Conservation (phyloP, 441 rosid species). For the Populus tomentosa region DNA sequence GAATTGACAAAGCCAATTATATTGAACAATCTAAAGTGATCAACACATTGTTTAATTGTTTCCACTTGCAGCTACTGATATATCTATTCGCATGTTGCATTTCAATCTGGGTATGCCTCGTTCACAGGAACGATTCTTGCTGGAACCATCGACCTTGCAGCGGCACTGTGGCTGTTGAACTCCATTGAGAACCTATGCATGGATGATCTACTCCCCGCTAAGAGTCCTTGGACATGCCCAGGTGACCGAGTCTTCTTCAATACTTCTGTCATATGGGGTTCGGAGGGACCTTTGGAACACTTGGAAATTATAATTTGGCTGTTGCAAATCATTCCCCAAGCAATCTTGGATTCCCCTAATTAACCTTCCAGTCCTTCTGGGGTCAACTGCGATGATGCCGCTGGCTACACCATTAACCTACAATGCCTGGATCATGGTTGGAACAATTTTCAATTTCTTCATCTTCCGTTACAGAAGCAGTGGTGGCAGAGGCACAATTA, state of each 20-base stretch:
- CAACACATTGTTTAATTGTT: too few species aligned
- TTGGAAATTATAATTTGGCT: constrained; percentile 67
- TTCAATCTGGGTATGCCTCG: constrained; percentile 14
- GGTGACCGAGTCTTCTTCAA: constrained; percentile 74
- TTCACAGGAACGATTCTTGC: constrained; percentile 80
- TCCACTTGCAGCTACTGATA: constrained; percentile 4
- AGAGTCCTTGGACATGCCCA: constrained; percentile 93
- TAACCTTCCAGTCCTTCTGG: constrained; percentile 78
- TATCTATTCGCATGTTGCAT: neutral
- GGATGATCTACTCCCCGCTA: constrained; percentile 54
- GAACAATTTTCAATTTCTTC: constrained; percentile 16
- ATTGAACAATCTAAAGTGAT: too few species aligned
- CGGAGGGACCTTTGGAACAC: constrained; percentile 72
- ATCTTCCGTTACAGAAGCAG: too few species aligned
- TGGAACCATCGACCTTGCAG: constrained; percentile 69
- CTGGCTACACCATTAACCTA: constrained; percentile 73
- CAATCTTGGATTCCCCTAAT: constrained; percentile 73
- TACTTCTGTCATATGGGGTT: constrained; percentile 85
- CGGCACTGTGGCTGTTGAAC: constrained; percentile 78
- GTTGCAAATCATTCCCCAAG: constrained; percentile 60
- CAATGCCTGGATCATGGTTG: constrained; percentile 70
- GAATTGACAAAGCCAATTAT: too few species aligned
- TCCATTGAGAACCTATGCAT: constrained; percentile 68
- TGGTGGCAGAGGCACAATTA: too few species aligned
- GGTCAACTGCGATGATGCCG: constrained; percentile 74